phyloP scores from a whole-genome alignment of 2,329 filamentous ascomycete genomes.

The Beauveria sp. region DNA sequence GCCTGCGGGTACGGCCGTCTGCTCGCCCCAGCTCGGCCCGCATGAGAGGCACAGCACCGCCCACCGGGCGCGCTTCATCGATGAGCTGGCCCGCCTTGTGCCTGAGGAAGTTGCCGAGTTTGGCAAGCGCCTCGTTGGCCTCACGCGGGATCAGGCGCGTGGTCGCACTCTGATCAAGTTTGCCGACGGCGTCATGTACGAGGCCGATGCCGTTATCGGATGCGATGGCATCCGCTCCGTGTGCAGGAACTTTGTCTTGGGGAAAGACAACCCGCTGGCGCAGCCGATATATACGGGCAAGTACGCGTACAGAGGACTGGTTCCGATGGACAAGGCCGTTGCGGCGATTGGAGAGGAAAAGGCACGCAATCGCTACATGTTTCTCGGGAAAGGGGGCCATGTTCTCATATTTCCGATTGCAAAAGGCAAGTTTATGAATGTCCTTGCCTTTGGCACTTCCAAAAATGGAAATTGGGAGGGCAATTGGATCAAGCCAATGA shows the following conservation, averaged over 20 bases:
- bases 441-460: slow-evolving; percentile 37
- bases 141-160: slow-evolving; percentile 16
- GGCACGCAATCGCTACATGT: slow-evolving; percentile 22
- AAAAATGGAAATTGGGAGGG: slow-evolving; percentile 10
- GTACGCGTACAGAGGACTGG: slow-evolving; percentile 46
- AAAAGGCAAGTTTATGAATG: slow-evolving; percentile 47
- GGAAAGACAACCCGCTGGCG: slow-evolving; percentile 28
- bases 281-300: slow-evolving; percentile 43
- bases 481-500: slow-evolving; percentile 9
- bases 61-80: slow-evolving; percentile 32
- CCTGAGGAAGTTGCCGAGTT: slow-evolving; percentile 25
- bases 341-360: slow-evolving; percentile 35
- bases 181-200: slow-evolving; percentile 30
- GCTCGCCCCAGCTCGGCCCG: slow-evolving; percentile 12
- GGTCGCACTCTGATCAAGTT: slow-evolving; percentile 27
- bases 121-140: slow-evolving; percentile 27
- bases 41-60: slow-evolving; percentile 23
- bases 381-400: slow-evolving; percentile 43
- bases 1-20: not conserved
- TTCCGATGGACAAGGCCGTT: slow-evolving; percentile 44
- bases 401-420: slow-evolving; percentile 52
- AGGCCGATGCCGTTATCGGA: slow-evolving; percentile 41
- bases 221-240: slow-evolving; percentile 59
- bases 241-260: slow-evolving; percentile 42
- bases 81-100: slow-evolving; percentile 31